Base-by-base conservation (phyloP, 345 rosid genomes). In the Euphorbia pulcherrima region DNA sequence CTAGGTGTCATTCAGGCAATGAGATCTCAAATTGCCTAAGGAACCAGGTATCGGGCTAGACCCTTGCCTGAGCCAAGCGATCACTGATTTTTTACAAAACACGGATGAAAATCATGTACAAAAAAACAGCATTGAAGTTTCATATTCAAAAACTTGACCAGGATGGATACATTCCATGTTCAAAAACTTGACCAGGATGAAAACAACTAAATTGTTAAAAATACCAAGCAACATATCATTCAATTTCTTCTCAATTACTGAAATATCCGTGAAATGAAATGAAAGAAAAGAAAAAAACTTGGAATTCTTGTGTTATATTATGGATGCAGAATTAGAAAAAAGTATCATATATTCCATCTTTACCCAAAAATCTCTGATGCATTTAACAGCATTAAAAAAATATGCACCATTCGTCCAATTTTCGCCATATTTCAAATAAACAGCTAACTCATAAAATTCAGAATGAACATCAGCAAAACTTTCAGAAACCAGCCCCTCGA, bases 211-310 rank as follows among this genome's bases (percentile, higher is more conserved):
- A 53, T 1, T 27, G 27, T 23, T 53, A 53, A 21, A 5, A 53
- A 53, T 53, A 14, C 57, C 23, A 53, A 53, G 10, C 57, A n/a
- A 53, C 26, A 52, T 53, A 53, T 35, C 47, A 44, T 60, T 60
- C 21, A 2, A 14, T 12, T 5, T n/a, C 28, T 48, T 21, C 52
- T 48, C 64, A 20, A 21, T 35, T 35, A 0, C 7, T 53, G 14
- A 53, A 60, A 60, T 14, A 37, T n/a, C 23, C 23, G 3, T 5
- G 37, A 33, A 33, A 33, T 2, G 4, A 10, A 60, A n/a, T 26
- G 11, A 60, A 30, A 33, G 4, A 24, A 16, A 27, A 10, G 20
- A 18, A 24, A n/a, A 44, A 10, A 47, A 47, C 26, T 27, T 63
- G 46, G 21, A 44, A 46, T 46, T 24, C 13, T 28, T 1, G 21